Evolutionary conservation across 306 rosid species (phyloP).

Genomic region (Dalbergia oliveri): DNA sequence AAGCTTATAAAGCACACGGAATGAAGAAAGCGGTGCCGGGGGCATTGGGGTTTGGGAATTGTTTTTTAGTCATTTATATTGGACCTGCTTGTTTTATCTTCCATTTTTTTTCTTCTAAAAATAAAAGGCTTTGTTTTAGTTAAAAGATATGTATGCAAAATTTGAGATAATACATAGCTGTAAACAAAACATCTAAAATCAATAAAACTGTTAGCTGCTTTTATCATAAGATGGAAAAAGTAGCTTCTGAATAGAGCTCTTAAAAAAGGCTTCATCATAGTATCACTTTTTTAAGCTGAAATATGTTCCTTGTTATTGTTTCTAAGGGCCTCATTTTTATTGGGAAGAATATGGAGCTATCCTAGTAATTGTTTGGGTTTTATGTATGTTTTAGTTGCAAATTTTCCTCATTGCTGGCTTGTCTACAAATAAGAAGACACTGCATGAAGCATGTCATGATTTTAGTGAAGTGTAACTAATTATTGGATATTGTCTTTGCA

Average conservation of each 20-base stretch:
- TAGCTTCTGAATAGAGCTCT: too few species aligned
- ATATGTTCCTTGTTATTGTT: neutral
- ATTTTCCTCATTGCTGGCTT: constrained; percentile 30
- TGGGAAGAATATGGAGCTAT: constrained; percentile 12
- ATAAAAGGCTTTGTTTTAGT: too few species aligned
- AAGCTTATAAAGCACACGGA: neutral
- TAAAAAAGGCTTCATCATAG: too few species aligned
- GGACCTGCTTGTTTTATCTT: too few species aligned
- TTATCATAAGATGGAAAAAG: too few species aligned
- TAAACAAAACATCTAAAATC: too few species aligned
- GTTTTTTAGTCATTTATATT: too few species aligned
- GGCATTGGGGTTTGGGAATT: neutral
- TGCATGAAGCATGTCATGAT: constrained; percentile 29
- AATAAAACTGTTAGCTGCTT: too few species aligned
- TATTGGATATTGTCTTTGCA: constrained; percentile 56
- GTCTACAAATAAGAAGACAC: constrained; percentile 23
- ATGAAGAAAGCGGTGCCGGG: neutral
- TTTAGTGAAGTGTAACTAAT: constrained; percentile 36
- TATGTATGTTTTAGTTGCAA: constrained; percentile 13
- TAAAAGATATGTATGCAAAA: too few species aligned
- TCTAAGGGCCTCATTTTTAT: constrained; percentile 7
- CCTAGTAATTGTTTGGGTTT: neutral
- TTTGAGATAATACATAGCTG: too few species aligned
- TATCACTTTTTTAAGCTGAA: too few species aligned
- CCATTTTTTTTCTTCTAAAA: too few species aligned